Conservation (phyloP, 768 basidiomycete species). For the Omphalotus guepiniiformis region DNA sequence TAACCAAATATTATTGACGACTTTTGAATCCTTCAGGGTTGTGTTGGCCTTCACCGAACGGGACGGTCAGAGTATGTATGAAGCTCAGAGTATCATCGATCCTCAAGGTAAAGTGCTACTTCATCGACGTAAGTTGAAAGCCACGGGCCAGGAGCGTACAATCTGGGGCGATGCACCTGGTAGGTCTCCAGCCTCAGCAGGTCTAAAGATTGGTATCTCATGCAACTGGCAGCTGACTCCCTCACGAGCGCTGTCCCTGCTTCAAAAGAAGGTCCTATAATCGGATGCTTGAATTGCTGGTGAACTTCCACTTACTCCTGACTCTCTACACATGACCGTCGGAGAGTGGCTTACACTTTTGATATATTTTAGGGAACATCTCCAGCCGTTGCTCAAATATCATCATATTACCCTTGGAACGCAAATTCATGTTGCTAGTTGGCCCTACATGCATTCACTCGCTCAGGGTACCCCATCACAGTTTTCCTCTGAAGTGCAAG, state of each 20-base stretch:
- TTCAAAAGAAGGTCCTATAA: conserved; percentile 8
- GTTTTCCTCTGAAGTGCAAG: conserved; percentile 13
- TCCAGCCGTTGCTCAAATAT: conserved; percentile 16
- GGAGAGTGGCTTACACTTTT: background rate
- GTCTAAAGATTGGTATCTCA: too few species aligned
- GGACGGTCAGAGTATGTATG: conserved; percentile 16
- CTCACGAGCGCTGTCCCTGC: conserved; percentile 12
- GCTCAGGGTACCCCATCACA: conserved; percentile 10
- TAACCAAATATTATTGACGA: background rate
- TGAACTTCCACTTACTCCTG: background rate
- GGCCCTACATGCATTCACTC: conserved; percentile 12
- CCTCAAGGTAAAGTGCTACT: conserved; percentile 13
- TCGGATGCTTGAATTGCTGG: conserved; percentile 16
- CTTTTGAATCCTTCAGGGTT: conserved; percentile 10
- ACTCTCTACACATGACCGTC: background rate
- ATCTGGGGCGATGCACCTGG: conserved; percentile 18
- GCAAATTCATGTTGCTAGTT: conserved; percentile 15
- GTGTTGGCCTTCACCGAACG: conserved; percentile 15
- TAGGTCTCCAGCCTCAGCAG: background rate
- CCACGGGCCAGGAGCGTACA: conserved; percentile 17
- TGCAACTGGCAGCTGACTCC: conserved; percentile 14
- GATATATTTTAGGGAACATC: conserved; percentile 14
- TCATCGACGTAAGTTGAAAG: conserved; percentile 18
- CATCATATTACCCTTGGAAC: conserved; percentile 15
- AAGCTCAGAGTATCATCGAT: conserved; percentile 14